Conservation (phyloP, 208 protist species). For the Naegleria lovaniensis region DNA sequence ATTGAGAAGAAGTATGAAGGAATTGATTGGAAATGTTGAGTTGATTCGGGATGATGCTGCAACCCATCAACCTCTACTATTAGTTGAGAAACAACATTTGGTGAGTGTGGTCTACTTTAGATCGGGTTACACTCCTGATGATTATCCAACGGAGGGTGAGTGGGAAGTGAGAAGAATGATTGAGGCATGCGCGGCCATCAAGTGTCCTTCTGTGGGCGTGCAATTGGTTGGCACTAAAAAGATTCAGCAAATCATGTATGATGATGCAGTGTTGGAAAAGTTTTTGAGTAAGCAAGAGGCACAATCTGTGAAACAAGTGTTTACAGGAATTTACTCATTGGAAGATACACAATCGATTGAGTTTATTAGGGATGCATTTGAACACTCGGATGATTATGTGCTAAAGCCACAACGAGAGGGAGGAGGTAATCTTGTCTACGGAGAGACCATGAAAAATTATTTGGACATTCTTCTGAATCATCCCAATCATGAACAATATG, state of each 20-base stretch:
- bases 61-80: constrained; percentile 7
- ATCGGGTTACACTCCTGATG: constrained; percentile 76
- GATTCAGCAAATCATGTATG: constrained; percentile 80
- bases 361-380: constrained; percentile 59
- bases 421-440: constrained; percentile 80
- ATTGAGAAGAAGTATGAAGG: constrained; percentile 67
- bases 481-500: not conserved
- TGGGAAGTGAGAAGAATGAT: constrained; percentile 68
- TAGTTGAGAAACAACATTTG: constrained; percentile 41
- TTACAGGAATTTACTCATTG: constrained; percentile 76
- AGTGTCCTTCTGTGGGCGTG: constrained; percentile 85
- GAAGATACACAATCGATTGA: constrained; percentile 52
- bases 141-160: constrained; percentile 63
- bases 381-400: constrained; percentile 68
- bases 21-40: constrained; percentile 52
- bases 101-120: constrained; percentile 81
- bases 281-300: constrained; percentile 51
- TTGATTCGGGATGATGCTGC: constrained; percentile 36
- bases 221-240: constrained; percentile 90
- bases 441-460: constrained; percentile 56
- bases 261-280: constrained; percentile 45
- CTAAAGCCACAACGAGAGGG: constrained; percentile 91
- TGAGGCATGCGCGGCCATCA: constrained; percentile 74
- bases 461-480: constrained; percentile 42
- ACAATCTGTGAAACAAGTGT: constrained; percentile 51